Conservation (phyloP, 208 protist genomes). For the Leishmania amazonensis region DNA sequence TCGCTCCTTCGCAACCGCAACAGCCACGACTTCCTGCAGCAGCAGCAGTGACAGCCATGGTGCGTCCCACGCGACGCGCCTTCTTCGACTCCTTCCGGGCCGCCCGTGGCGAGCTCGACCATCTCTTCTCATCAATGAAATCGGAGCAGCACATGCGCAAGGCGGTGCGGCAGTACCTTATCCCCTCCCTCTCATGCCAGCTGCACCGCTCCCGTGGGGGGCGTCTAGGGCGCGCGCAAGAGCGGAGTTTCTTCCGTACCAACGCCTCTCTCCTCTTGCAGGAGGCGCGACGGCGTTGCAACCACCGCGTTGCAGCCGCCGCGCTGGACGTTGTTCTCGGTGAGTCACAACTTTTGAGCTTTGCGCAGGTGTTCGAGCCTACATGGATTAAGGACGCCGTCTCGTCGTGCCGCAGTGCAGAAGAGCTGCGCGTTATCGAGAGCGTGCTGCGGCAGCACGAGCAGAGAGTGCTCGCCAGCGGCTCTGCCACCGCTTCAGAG, state of each 20-base stretch:
- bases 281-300: conserved; percentile 54
- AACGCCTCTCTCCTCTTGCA: conserved; percentile 62
- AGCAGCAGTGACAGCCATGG: background rate
- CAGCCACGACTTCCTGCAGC: background rate
- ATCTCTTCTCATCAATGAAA: conserved; percentile 50
- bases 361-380: conserved; percentile 43
- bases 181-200: conserved; percentile 22
- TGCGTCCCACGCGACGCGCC: conserved; percentile 22
- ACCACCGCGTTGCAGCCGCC: conserved; percentile 44
- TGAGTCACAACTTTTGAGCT: conserved; percentile 12
- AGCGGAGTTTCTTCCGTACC: conserved; percentile 51
- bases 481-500: conserved; percentile 13
- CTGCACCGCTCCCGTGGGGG: conserved; percentile 17
- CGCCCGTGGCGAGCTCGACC: conserved; percentile 36
- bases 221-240: conserved; percentile 32
- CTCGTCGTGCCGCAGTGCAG: conserved; percentile 42
- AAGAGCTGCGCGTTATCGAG: conserved; percentile 55
- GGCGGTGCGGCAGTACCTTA: conserved; percentile 42
- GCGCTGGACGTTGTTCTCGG: conserved; percentile 48
- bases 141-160: conserved; percentile 35
- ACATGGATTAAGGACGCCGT: conserved; percentile 75
- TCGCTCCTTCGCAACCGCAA: background rate
- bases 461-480: conserved; percentile 21
- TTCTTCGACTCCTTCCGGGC: conserved; percentile 64
- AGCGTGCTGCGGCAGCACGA: conserved; percentile 31